These are phyloP conservation scores for Penicillium sp. DNA, from an alignment of 2,329 filamentous ascomycete species.

Conservation along the genomic window DNA sequence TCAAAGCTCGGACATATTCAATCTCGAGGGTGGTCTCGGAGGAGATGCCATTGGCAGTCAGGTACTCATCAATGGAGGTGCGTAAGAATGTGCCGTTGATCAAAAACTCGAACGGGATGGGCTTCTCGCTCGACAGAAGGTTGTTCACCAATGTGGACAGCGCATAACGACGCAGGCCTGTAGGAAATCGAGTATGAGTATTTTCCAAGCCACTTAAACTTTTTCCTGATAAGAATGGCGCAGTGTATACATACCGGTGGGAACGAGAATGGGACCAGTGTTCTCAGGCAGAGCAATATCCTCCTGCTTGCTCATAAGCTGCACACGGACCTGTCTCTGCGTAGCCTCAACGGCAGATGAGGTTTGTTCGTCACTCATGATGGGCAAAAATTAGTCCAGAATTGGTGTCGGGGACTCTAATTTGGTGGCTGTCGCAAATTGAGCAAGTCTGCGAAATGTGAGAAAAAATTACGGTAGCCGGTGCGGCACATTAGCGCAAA, in stretches of 20 bases:
- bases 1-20: constrained; percentile 88
- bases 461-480: constrained; percentile 43
- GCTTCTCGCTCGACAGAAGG: constrained; percentile 56
- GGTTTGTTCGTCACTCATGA: constrained; percentile 28
- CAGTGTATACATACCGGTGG: constrained; percentile 49
- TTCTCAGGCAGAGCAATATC: constrained; percentile 56
- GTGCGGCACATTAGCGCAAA: constrained; percentile 42
- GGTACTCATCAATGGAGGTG: constrained; percentile 86
- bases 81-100: constrained; percentile 91
- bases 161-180: constrained; percentile 58
- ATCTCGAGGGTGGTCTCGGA: constrained; percentile 83
- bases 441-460: constrained; percentile 28
- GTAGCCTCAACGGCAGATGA: constrained; percentile 24
- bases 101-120: constrained; percentile 76
- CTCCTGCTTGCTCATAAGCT: constrained; percentile 53
- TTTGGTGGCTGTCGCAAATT: constrained; percentile 29
- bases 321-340: constrained; percentile 55
- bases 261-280: constrained; percentile 58
- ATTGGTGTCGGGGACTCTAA: constrained; percentile 14
- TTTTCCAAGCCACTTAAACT: neutral
- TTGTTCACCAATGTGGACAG: constrained; percentile 65
- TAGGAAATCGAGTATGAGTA: constrained; percentile 11
- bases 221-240: neutral
- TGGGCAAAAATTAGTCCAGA: constrained; percentile 13
- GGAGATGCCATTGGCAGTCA: constrained; percentile 81